A percentile compares a stretch with the other conserved stretches of the same genome.
phyloP scores from a whole-genome alignment of 352 stramenopile genomes.

The Globisporangium nodosum region DNA sequence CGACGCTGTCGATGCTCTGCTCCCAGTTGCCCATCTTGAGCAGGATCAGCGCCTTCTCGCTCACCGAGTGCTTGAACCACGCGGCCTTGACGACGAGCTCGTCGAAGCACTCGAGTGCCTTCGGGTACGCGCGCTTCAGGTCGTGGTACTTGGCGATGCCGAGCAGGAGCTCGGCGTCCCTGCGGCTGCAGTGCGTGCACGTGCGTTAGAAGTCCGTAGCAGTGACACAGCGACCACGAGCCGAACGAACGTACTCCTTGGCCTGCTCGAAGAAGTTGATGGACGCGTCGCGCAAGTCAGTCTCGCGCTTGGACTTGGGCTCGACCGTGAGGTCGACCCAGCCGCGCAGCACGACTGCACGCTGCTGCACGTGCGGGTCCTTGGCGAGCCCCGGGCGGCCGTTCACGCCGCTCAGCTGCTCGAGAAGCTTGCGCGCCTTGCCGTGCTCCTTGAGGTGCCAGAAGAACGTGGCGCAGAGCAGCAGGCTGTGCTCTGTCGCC shows the following conservation, averaged over 20 bases:
- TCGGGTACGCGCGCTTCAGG: constrained; percentile 59
- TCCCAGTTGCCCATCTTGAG: constrained; percentile 86
- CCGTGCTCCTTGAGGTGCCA: constrained; percentile 63
- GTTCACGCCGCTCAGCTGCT: constrained; percentile 34
- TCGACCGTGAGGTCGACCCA: constrained; percentile 76
- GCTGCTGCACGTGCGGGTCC: constrained; percentile 30
- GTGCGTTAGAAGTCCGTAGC: not conserved
- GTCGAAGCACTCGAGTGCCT: constrained; percentile 65
- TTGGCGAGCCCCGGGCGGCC: constrained; percentile 15
- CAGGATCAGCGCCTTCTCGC: constrained; percentile 75
- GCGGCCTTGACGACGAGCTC: constrained; percentile 71
- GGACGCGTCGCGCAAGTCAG: constrained; percentile 46
- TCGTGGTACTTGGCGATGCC: constrained; percentile 71
- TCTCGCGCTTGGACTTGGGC: constrained; percentile 62
- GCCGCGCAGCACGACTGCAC: constrained; percentile 53
- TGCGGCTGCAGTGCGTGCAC: constrained; percentile 23
- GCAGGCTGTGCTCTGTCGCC: constrained; percentile 39
- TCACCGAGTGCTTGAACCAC: constrained; percentile 82
- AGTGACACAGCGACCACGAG: not conserved
- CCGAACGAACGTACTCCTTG: constrained; percentile 31
- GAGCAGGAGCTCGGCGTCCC: constrained; percentile 66
- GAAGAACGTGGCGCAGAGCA: constrained; percentile 74
- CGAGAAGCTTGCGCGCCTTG: constrained; percentile 69
- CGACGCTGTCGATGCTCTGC: constrained; percentile 72
- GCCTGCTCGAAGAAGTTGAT: constrained; percentile 68